phyloP scores from a whole-genome alignment of 2,329 filamentous ascomycete species.

The Trichoderma simmonsii region DNA sequence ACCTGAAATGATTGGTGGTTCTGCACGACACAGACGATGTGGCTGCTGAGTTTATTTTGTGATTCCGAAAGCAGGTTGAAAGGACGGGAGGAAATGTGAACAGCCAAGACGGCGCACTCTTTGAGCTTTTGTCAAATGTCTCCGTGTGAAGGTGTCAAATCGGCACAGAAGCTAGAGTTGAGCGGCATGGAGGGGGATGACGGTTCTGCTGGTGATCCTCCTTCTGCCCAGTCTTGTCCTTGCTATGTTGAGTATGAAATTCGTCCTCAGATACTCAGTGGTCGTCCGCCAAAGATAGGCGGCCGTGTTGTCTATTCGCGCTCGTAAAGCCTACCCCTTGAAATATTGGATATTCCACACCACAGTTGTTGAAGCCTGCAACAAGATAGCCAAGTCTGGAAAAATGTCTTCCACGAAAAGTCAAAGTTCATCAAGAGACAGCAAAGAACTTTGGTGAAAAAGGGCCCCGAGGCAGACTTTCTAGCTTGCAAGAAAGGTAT shows the following conservation, averaged over 20 bases:
- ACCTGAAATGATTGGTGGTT: not conserved
- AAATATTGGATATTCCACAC: not conserved
- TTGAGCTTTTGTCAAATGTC: not conserved
- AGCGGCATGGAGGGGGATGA: not conserved
- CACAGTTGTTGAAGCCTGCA: not conserved
- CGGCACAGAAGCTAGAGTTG: not conserved
- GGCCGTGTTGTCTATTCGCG: not conserved
- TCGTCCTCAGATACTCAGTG: not conserved
- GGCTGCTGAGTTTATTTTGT: constrained; percentile 10
- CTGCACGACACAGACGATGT: not conserved
- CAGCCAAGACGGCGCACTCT: not conserved
- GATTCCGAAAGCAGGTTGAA: not conserved
- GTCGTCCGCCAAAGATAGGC: not conserved
- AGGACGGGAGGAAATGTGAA: not conserved
- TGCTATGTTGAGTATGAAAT: not conserved
- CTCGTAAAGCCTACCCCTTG: not conserved
- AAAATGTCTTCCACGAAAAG: not conserved
- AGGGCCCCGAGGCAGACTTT: no score
- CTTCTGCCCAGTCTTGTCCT: not conserved
- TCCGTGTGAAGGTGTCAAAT: not conserved
- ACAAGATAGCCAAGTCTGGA: not conserved
- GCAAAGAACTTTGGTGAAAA: not conserved
- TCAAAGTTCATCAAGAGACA: not conserved
- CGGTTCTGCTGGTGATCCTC: no score
- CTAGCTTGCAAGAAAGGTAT: not conserved